phyloP scores from a whole-genome alignment of 2,329 filamentous ascomycete species.

The Neonectria hederae region DNA sequence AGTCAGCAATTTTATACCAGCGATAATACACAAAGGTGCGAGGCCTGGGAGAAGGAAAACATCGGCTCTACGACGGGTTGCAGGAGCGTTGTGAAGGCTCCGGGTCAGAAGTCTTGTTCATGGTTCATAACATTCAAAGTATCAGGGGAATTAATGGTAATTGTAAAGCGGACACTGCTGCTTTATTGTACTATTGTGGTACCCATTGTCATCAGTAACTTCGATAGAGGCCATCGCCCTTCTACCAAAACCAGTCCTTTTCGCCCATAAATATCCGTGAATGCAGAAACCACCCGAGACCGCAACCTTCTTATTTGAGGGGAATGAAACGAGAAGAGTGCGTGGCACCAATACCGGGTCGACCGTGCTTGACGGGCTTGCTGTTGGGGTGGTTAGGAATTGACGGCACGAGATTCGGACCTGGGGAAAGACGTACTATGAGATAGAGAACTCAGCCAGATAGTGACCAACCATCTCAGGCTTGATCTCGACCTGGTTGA shows the following conservation, averaged over 20 bases:
- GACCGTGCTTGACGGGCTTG: conserved; percentile 99
- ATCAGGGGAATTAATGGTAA: conserved; percentile 35
- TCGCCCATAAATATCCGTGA: conserved; percentile 66
- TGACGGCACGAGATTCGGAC: not conserved
- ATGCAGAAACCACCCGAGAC: conserved; percentile 65
- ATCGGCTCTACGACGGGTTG: not conserved
- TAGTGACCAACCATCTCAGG: conserved; percentile 99
- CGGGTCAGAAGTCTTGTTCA: not conserved
- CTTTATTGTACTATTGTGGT: conserved; percentile 57
- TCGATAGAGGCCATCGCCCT: conserved; percentile 55
- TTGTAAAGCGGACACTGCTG: conserved; percentile 51
- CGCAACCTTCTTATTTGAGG: conserved; percentile 88
- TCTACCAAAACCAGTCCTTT: conserved; percentile 66
- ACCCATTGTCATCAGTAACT: conserved; percentile 56
- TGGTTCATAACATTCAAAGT: conserved; percentile 15
- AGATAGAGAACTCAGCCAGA: conserved; percentile 99
- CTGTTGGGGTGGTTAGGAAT: conserved; percentile 68
- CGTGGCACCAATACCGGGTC: conserved; percentile 99
- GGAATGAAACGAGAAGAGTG: conserved; percentile 99
- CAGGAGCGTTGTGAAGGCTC: not conserved
- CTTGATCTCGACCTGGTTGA: conserved; percentile 99
- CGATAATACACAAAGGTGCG: not conserved
- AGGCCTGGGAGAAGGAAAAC: too few species aligned
- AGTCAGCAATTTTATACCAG: not conserved
- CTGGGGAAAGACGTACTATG: conserved; percentile 78